phyloP scores from a whole-genome alignment of 1,139 yeast species.

The Saccharomyces pastorianus region DNA sequence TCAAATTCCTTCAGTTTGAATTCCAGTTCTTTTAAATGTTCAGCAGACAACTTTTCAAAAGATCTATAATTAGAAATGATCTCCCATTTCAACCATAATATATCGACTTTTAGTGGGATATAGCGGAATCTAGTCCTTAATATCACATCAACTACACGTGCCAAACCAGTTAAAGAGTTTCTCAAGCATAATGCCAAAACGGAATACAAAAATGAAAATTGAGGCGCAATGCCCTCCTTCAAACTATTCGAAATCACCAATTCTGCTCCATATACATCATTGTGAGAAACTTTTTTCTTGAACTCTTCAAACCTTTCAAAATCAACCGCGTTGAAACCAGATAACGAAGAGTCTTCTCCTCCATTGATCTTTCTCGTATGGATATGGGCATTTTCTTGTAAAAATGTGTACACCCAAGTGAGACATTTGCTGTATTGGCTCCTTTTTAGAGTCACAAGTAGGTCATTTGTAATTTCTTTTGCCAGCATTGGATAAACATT shows the following conservation, averaged over 20 bases:
- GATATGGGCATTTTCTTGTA: constrained; percentile 5
- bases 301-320: not conserved
- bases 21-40: not conserved
- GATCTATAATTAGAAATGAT: constrained; percentile 4
- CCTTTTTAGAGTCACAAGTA: constrained; percentile 12
- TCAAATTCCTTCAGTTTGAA: constrained; percentile 12
- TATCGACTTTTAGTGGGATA: constrained; percentile 19
- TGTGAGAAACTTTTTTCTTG: constrained; percentile 3
- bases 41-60: not conserved
- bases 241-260: constrained; percentile 13
- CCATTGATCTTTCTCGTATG: constrained; percentile 1
- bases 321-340: not conserved
- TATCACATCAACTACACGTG: constrained; percentile 15
- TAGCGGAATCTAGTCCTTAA: constrained; percentile 11
- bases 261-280: constrained; percentile 13
- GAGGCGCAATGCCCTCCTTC: constrained; percentile 20
- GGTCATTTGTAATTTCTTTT: constrained; percentile 17
- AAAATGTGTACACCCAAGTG: constrained; percentile 10
- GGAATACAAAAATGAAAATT: constrained; percentile 17
- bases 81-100: constrained; percentile 20
- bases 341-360: constrained; percentile 3
- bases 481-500: constrained; percentile 17
- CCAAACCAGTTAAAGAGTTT: constrained; percentile 10
- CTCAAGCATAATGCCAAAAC: constrained; percentile 16
- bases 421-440: constrained; percentile 9